Conservation (phyloP, 2,329 filamentous ascomycete genomes). For the Sclerotinia minor region DNA sequence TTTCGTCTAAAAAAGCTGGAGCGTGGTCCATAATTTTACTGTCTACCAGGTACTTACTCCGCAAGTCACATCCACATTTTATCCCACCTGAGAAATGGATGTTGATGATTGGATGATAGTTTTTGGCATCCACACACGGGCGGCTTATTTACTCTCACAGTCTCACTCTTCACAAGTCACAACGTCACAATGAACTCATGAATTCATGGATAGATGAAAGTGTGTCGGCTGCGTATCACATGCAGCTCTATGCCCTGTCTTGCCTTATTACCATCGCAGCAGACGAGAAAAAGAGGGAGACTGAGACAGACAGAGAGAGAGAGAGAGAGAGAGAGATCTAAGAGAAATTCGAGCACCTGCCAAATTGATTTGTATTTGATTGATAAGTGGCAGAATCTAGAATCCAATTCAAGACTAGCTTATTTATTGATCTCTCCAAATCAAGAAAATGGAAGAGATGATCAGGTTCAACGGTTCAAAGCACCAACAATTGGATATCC, state of each 20-base stretch:
- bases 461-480: constrained; percentile 16
- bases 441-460: not conserved
- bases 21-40: not conserved
- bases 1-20: constrained; percentile 1
- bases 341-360: constrained; percentile 7
- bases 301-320: no score
- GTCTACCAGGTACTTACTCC: not conserved
- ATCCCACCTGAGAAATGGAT: not conserved
- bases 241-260: not conserved
- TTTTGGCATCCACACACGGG: not conserved
- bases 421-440: not conserved
- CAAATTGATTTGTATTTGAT: not conserved
- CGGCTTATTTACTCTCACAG: not conserved
- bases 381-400: not conserved
- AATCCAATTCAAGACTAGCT: not conserved
- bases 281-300: not conserved
- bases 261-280: not conserved
- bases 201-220: no score
- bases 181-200: not conserved
- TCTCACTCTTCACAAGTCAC: no score
- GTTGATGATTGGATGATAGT: not conserved
- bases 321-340: not conserved
- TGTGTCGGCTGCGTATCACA: not conserved
- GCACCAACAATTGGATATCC: not conserved
- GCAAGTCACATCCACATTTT: not conserved